phyloP scores from a whole-genome alignment of 768 basidiomycete genomes.

The Termitomyces sp. region DNA sequence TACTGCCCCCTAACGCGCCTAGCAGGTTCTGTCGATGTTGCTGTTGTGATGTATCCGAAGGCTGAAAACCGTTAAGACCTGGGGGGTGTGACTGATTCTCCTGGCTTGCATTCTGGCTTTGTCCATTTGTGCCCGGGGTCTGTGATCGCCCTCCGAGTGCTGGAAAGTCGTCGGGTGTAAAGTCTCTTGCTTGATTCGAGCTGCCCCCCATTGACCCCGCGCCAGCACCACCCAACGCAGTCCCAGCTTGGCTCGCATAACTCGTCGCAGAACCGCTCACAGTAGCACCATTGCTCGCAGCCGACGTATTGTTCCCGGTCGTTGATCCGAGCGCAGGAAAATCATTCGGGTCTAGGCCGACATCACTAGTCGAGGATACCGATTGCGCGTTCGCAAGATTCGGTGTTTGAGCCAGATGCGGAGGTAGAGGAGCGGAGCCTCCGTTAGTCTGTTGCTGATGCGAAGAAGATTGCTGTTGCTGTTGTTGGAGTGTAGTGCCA shows the following conservation, averaged over 20 bases:
- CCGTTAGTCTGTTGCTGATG: constrained; percentile 57
- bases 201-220: constrained; percentile 33
- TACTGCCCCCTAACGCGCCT: constrained; percentile 42
- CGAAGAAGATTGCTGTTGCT: constrained; percentile 37
- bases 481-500: constrained; percentile 38
- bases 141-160: constrained; percentile 70
- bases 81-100: constrained; percentile 62
- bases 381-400: constrained; percentile 52
- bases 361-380: constrained; percentile 66
- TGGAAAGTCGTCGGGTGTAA: constrained; percentile 89
- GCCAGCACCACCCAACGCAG: constrained; percentile 43
- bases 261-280: constrained; percentile 49
- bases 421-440: constrained; percentile 46
- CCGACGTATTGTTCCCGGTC: constrained; percentile 39
- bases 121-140: constrained; percentile 32
- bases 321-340: constrained; percentile 82
- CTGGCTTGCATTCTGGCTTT: constrained; percentile 30
- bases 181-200: constrained; percentile 53
- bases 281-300: constrained; percentile 32
- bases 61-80: constrained; percentile 69
- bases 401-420: constrained; percentile 53
- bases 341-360: constrained; percentile 81
- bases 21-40: constrained; percentile 51
- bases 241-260: constrained; percentile 81
- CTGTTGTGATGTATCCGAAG: constrained; percentile 38